phyloP scores from a whole-genome alignment of 2,329 filamentous ascomycete genomes.

The Fusarium illudens region DNA sequence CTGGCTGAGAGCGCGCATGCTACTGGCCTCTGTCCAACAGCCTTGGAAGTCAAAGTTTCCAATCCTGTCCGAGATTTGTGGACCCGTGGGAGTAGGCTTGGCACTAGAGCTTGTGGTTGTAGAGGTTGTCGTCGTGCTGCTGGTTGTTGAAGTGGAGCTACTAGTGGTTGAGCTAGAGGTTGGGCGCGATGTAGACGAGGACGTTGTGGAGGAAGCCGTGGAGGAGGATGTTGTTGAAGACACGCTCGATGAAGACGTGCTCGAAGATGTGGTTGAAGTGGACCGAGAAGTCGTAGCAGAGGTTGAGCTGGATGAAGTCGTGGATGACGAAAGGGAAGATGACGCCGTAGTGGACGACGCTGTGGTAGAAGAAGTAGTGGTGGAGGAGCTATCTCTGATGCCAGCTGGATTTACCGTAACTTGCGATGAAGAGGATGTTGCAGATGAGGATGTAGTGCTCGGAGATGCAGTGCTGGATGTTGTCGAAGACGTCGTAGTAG shows the following conservation, averaged over 20 bases:
- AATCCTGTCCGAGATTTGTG: slow-evolving; percentile 37
- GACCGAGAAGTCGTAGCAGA: slow-evolving; percentile 41
- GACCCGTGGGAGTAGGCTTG: slow-evolving; percentile 35
- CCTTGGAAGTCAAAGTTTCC: slow-evolving; percentile 47
- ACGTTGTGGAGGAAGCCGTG: neutral
- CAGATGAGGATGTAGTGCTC: neutral
- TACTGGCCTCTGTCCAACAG: slow-evolving; percentile 49
- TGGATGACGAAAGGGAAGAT: neutral
- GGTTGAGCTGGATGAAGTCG: neutral
- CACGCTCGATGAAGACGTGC: slow-evolving; percentile 16
- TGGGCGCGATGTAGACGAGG: neutral
- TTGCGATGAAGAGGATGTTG: neutral
- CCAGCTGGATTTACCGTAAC: neutral
- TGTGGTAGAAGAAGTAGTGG: neutral
- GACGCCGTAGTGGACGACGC: neutral
- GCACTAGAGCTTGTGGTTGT: slow-evolving; percentile 23
- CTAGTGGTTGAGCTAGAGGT: neutral
- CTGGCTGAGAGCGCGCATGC: slow-evolving; percentile 43
- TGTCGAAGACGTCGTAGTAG: neutral
- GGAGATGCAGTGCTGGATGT: neutral
- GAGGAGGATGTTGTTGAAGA: neutral
- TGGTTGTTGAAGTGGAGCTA: neutral
- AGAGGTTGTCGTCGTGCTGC: slow-evolving; percentile 34
- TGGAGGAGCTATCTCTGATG: neutral
- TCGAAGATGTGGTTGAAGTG: slow-evolving; percentile 38